phyloP scores from a whole-genome alignment of 176 grass and related monocot genomes.

The Echinochloa phyllopogon region DNA sequence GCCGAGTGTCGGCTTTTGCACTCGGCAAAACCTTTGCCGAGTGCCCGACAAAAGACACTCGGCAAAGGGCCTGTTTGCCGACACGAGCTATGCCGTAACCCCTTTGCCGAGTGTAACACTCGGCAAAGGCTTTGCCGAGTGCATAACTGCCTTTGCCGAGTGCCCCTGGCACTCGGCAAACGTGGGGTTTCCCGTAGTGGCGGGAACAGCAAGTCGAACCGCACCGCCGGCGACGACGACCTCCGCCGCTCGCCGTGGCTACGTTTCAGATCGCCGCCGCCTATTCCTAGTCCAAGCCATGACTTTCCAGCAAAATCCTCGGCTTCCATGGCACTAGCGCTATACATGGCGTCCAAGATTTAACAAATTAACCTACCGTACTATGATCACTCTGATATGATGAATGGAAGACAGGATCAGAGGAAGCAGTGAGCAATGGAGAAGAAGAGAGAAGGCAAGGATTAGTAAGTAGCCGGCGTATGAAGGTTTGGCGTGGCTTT shows the following conservation, averaged over 20 bases:
- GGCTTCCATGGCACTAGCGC: constrained; percentile 46
- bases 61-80: too few species aligned
- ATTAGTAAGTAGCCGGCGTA: constrained; percentile 1
- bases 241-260: constrained; percentile 31
- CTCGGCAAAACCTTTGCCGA: too few species aligned
- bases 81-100: too few species aligned
- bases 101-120: too few species aligned
- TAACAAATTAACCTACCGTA: neutral
- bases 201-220: constrained; percentile 45
- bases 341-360: neutral
- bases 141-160: too few species aligned
- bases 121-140: too few species aligned
- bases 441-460: neutral
- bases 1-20: too few species aligned
- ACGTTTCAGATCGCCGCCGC: constrained; percentile 25
- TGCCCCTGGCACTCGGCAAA: too few species aligned
- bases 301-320: constrained; percentile 45
- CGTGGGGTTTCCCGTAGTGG: too few species aligned
- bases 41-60: too few species aligned
- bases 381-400: neutral
- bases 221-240: constrained; percentile 7
- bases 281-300: constrained; percentile 63
- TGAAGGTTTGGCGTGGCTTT: constrained; percentile 20
- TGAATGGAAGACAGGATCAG: too few species aligned
- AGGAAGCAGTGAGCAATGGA: neutral